phyloP scores from a whole-genome alignment of 768 basidiomycete genomes.

The Russula vinacea region DNA sequence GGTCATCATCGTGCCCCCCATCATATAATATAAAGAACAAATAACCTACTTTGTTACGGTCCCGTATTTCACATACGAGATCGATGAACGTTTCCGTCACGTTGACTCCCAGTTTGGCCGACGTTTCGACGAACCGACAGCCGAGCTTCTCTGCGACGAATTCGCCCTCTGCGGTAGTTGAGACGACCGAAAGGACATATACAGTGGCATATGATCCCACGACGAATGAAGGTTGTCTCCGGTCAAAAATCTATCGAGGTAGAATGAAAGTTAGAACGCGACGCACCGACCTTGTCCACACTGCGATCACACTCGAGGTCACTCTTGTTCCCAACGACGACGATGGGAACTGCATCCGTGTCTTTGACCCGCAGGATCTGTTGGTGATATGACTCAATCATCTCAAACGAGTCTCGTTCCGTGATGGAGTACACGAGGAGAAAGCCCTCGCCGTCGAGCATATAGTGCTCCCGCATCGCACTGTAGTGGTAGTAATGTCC shows the following conservation, averaged over 20 bases:
- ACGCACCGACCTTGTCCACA: slow-evolving; percentile 85
- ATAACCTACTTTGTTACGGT: slow-evolving; percentile 79
- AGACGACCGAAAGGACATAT: background rate
- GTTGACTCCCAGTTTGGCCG: slow-evolving; percentile 92
- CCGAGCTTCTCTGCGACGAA: slow-evolving; percentile 91
- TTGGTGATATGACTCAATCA: slow-evolving; percentile 92
- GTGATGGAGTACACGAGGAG: slow-evolving; percentile 97
- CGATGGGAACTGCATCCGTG: slow-evolving; percentile 89
- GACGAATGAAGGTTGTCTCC: background rate
- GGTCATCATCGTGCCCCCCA: background rate
- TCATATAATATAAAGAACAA: background rate
- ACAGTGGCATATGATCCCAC: too few relatives aligned
- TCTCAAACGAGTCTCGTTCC: slow-evolving; percentile 94
- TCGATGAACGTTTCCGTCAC: slow-evolving; percentile 93
- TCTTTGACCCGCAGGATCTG: slow-evolving; percentile 97
- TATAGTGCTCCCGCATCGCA: slow-evolving; percentile 98
- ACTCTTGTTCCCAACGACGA: slow-evolving; percentile 97
- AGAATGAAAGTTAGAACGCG: background rate
- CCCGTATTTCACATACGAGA: slow-evolving; percentile 89
- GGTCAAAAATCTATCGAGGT: background rate
- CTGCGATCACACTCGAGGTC: slow-evolving; percentile 94
- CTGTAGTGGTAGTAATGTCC: slow-evolving; percentile 42
- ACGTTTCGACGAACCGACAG: slow-evolving; percentile 93
- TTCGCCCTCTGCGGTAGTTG: slow-evolving; percentile 70
- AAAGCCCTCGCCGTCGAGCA: slow-evolving; percentile 97